Base-by-base conservation (phyloP, 2,329 filamentous ascomycete genomes). In the Hypocreales sp. region DNA sequence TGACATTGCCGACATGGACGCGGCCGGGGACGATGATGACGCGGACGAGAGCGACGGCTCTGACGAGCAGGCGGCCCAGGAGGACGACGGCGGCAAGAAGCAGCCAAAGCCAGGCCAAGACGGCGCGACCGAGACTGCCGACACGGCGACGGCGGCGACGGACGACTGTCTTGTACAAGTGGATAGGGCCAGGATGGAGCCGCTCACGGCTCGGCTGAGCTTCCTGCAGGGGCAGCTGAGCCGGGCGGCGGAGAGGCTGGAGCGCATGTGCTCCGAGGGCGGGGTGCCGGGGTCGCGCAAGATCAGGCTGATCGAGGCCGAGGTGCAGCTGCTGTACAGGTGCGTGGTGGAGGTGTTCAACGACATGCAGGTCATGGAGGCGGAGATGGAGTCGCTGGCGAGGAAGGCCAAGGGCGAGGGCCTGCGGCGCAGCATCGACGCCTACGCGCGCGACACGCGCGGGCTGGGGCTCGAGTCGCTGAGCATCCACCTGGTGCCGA, bases 361-460 rank as follows among this genome's bases (percentile, higher is more conserved):
- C 14, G 30, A 36, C 17, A 29, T 36, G 5, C 33, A 26, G 14
- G 27, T 25, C 5, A 24, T 36, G 9, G 32, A 36, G 19, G 28
- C 26, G 8, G 32, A 36, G 20, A 31, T 33, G 13, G 30, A 25
- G 6, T 37, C 47, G 9, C 45, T 51, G 31, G 38, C 43, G 4
- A 42, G 50, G 43, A 24, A 26, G 31, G 38, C 44, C 4, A 42
- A 49, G 42, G 24, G 26, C 33, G 13, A n/a, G 13, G 15, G 12
- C n/a, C 29, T 36, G 11, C 41, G 40, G 15, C 44, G 40, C 9
- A 37, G 35, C 7, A 57, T 61, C 27, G 56, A 48, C 20, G 61
- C 67, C 11, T 79, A 77, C 41, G 48, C 70, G 22, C 60, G 67
- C 18, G 48, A 55, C 4, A 73, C 67, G 2, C 58, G 73, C 36